Base-by-base conservation (phyloP, 2,329 filamentous ascomycete genomes). In the Aureobasidium sp. region DNA sequence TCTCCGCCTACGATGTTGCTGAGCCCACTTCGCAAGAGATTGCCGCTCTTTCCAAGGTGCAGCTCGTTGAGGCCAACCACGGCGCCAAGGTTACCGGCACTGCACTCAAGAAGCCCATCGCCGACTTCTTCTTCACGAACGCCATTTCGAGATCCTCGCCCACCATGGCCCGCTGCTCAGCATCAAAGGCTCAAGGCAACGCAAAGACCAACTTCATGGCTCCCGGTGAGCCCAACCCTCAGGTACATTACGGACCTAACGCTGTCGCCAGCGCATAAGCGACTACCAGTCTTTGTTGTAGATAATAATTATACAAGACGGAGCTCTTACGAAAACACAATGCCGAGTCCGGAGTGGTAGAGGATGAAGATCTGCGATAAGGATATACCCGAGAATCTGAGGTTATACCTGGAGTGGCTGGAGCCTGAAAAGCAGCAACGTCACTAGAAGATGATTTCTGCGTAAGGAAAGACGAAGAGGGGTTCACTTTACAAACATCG, bases 111-210 rank as follows among this genome's bases (percentile, higher is more conserved):
- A 90, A 89, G 77, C 86, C 89, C 63, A 90, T 99, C 69, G 87
- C 96, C 71, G 90, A 99, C 81, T 99, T 99, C 77, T 99, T 92
- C 81, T 96, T 97, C 78, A 99, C 94, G 75, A 93, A 99, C 78
- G 86, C 88, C 63, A 97, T 99, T 76, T 96, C 92, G 43, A 87
- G 94, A 84, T 97, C 92, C 81, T 97, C 92, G 66, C 92, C 94
- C 57, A 99, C 94, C 63, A 99, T 99, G 94, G 94, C 94, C 64
- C 89, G 94, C 73, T 97, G 92, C 82, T 96, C 92, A 55, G 93
- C 90, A 59, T 89, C 92, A 68, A 97, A 97, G 84, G 89, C 88
- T 46, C 71, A 75, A 55, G 79, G 79, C 69, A 78, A 80, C 68
- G 73, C 78, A 29, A 67, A 76, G 63, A 81, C 77, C 34, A 80